Conservation (phyloP, 345 rosid genomes). For the Diplotaxis tenuifolia region DNA sequence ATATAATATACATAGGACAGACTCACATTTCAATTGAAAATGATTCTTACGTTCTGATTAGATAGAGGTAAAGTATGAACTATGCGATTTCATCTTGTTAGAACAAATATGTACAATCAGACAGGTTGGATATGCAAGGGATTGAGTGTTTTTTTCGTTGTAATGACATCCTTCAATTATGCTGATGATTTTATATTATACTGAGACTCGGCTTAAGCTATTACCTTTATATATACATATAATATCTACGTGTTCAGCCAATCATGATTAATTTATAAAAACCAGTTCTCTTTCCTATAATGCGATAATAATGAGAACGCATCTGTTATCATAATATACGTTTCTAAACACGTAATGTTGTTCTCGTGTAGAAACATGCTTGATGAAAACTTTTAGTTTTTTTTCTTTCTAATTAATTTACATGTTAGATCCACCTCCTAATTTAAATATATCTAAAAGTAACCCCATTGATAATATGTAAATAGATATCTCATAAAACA, state of each 20-base stretch:
- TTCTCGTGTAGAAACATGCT: conserved; percentile 28
- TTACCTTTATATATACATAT: neutral
- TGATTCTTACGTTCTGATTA: conserved; percentile 4
- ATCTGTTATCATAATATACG: conserved; percentile 14
- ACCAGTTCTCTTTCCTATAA: conserved; percentile 18
- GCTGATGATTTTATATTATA: conserved; percentile 1
- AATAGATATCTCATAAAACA: neutral
- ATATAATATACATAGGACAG: conserved; percentile 6
- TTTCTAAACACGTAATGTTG: conserved; percentile 18
- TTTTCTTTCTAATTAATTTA: too few relatives aligned
- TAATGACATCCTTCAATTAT: conserved; percentile 11
- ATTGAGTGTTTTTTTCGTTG: conserved; percentile 12
- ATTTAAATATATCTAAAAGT: neutral
- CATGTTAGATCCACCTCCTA: neutral
- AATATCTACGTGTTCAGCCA: neutral
- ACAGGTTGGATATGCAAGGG: conserved; percentile 31
- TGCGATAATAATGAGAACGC: conserved; percentile 30
- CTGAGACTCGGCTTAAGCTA: conserved; percentile 18
- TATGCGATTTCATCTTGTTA: neutral
- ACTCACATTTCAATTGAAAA: neutral
- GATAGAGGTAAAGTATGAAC: conserved; percentile 18
- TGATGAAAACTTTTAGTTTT: neutral
- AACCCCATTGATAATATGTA: neutral
- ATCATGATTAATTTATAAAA: neutral
- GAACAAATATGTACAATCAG: conserved; percentile 25